Conservation (phyloP, 306 rosid species). For the Cajanus cajan region DNA sequence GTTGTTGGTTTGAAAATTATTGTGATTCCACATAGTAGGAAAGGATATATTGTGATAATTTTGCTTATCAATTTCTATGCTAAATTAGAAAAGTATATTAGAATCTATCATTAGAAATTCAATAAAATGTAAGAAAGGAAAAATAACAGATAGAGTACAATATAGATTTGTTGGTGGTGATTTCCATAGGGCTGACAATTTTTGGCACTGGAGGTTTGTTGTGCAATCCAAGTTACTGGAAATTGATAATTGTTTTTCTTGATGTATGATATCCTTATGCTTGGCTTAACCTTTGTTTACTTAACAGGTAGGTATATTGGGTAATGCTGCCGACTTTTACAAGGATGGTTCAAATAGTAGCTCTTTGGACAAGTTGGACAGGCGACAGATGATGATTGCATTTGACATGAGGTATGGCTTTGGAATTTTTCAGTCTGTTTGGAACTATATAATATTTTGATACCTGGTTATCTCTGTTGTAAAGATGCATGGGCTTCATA, state of each 20-base stretch:
- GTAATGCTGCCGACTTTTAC: constrained; percentile 87
- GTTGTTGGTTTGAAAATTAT: background rate
- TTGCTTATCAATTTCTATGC: constrained; percentile 7
- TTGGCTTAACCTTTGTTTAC: constrained; percentile 15
- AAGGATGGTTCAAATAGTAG: constrained; percentile 55
- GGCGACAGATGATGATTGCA: constrained; percentile 99
- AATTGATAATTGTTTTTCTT: constrained; percentile 27
- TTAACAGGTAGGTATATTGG: constrained; percentile 86
- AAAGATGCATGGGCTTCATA: constrained; percentile 90
- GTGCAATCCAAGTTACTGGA: constrained; percentile 28
- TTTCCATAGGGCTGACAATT: constrained; percentile 14
- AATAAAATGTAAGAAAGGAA: constrained; percentile 23
- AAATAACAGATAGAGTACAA: background rate
- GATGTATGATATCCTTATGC: constrained; percentile 23
- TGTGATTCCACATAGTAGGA: background rate
- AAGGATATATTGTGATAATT: background rate
- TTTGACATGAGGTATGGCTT: constrained; percentile 88
- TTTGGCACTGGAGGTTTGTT: constrained; percentile 5
- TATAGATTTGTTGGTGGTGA: background rate
- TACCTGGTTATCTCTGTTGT: constrained; percentile 35
- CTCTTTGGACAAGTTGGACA: constrained; percentile 60
- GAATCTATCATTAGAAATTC: background rate
- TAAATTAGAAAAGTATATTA: constrained; percentile 1
- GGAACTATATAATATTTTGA: constrained; percentile 33
- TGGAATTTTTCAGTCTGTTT: constrained; percentile 19